Evolutionary conservation across 2,329 filamentous ascomycete species (phyloP).

Genomic region (Westerdykella ornata): DNA sequence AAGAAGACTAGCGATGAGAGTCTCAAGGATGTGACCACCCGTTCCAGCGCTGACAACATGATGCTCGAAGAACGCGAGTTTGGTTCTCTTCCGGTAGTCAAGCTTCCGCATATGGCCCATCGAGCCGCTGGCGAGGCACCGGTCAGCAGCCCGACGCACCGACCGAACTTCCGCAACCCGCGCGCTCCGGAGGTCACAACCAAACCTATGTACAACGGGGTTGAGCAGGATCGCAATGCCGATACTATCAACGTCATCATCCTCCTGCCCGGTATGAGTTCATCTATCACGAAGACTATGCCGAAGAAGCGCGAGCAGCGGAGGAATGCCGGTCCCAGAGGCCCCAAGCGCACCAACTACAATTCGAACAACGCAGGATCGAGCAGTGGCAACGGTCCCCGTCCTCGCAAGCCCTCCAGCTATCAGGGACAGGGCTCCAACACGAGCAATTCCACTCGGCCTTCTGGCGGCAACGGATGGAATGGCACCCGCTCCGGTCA

Average conservation of each 20-base stretch:
- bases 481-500: conserved; percentile 19
- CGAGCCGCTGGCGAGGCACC: conserved; percentile 28
- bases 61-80: conserved; percentile 45
- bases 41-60: conserved; percentile 35
- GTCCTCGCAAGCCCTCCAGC: conserved; percentile 23
- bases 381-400: conserved; percentile 19
- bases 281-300: conserved; percentile 25
- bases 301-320: conserved; percentile 19
- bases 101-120: conserved; percentile 27
- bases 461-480: conserved; percentile 25
- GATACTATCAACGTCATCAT: conserved; percentile 26
- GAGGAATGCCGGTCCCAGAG: conserved; percentile 16
- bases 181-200: conserved; percentile 19
- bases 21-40: conserved; percentile 30
- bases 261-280: conserved; percentile 20
- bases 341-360: conserved; percentile 18
- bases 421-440: conserved; percentile 24
- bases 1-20: conserved; percentile 20
- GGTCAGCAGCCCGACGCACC: conserved; percentile 14
- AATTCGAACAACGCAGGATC: conserved; percentile 14
- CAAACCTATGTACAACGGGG: conserved; percentile 16
- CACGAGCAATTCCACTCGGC: conserved; percentile 18
- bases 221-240: conserved; percentile 20
- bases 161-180: conserved; percentile 10
- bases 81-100: conserved; percentile 40